Conservation (phyloP, 176 grass and related monocot species). For the Elymus sibiricus region DNA sequence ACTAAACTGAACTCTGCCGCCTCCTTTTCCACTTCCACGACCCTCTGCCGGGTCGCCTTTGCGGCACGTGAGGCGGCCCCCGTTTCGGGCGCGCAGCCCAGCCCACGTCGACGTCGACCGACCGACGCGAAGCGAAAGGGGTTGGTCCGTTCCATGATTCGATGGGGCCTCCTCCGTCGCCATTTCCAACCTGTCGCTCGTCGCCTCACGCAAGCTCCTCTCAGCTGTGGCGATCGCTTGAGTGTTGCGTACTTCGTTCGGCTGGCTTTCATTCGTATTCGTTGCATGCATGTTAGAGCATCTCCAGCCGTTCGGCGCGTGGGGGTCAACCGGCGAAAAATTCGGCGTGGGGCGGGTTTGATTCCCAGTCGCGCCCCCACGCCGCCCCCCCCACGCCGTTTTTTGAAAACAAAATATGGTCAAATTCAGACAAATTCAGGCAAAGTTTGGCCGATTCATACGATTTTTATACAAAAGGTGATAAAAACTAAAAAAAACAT, state of each 20-base stretch:
- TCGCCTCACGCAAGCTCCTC: background rate
- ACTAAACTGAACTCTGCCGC: background rate
- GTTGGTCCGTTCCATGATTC: background rate
- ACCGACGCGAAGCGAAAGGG: background rate
- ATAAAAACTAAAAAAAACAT: no score
- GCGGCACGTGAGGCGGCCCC: constrained; percentile 33
- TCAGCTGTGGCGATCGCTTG: background rate
- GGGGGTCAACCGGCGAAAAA: no score
- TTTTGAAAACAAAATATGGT: no score
- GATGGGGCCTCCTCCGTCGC: background rate
- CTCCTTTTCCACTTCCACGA: background rate
- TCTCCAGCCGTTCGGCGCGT: background rate
- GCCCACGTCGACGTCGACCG: background rate
- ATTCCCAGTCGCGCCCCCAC: no score
- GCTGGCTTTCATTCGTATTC: background rate
- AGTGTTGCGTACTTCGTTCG: background rate
- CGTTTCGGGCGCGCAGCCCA: background rate
- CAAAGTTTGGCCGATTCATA: no score
- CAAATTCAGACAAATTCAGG: no score
- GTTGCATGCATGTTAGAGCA: no score
- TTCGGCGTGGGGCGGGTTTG: no score
- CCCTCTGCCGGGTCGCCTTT: background rate
- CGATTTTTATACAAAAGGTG: no score
- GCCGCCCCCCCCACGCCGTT: no score
- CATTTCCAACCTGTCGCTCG: background rate